phyloP scores from a whole-genome alignment of 768 basidiomycete species.

The Hygrocybe punicea region DNA sequence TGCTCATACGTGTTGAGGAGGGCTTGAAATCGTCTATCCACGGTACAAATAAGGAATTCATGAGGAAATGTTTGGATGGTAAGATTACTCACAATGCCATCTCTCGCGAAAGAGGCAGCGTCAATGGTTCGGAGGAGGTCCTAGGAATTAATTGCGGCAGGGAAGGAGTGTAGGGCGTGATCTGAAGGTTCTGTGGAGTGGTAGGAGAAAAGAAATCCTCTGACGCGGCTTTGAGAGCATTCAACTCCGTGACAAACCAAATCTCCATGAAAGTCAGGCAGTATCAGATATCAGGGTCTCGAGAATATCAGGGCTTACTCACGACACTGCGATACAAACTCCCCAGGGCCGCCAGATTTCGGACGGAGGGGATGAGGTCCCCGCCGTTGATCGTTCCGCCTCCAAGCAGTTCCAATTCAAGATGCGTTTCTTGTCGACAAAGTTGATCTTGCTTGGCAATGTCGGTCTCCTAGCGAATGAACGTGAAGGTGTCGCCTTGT shows the following conservation, averaged over 20 bases:
- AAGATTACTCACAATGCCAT: conserved; percentile 78
- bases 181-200: conserved; percentile 50
- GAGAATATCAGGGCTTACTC: conserved; percentile 39
- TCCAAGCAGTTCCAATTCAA: conserved; percentile 68
- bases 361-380: conserved; percentile 67
- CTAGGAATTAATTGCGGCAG: conserved; percentile 41
- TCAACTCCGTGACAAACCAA: conserved; percentile 80
- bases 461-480: conserved; percentile 38
- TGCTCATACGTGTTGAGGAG: conserved; percentile 88
- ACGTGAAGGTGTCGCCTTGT: not conserved
- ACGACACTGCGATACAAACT: conserved; percentile 86
- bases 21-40: conserved; percentile 80
- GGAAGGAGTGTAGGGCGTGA: conserved; percentile 45
- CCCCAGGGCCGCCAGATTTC: conserved; percentile 72
- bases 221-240: conserved; percentile 57
- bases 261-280: conserved; percentile 42
- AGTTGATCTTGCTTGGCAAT: conserved; percentile 49
- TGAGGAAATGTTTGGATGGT: conserved; percentile 7
- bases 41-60: not conserved
- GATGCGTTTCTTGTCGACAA: conserved; percentile 71
- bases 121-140: conserved; percentile 47
- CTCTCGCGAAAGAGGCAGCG: conserved; percentile 76
- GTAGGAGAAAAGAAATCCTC: conserved; percentile 54
- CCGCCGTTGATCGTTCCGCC: conserved; percentile 51
- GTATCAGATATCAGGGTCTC: conserved; percentile 2